These are phyloP conservation scores for Acer negundo DNA, from an alignment of 345 rosid genomes.

Conservation along the genomic window DNA sequence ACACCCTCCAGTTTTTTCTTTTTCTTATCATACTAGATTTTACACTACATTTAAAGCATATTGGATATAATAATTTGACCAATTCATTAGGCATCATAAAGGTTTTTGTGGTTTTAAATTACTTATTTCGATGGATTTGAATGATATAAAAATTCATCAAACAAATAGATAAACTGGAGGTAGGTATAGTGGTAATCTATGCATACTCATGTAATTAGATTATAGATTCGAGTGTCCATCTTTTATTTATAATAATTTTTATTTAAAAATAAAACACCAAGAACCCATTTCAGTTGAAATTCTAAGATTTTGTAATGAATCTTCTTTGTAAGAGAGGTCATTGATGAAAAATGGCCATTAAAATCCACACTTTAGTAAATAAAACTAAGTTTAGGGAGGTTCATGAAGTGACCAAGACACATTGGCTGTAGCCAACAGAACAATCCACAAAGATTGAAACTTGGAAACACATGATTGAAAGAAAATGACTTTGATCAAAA, in stretches of 20 bases:
- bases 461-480: neutral
- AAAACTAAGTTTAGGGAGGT: too few relatives aligned
- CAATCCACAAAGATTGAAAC: neutral
- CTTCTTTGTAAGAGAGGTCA: neutral
- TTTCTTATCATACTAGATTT: neutral
- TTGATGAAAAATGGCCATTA: neutral
- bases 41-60: slow-evolving; percentile 5
- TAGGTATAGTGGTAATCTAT: too few relatives aligned
- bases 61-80: slow-evolving; percentile 17
- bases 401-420: too few relatives aligned
- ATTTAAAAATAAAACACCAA: too few relatives aligned
- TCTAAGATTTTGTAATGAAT: too few relatives aligned
- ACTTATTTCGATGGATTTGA: neutral
- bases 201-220: too few relatives aligned
- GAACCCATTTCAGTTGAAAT: too few relatives aligned
- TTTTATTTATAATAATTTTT: too few relatives aligned
- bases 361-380: too few relatives aligned
- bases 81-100: slow-evolving; percentile 12
- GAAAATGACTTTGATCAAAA: slow-evolving; percentile 6
- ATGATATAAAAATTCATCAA: neutral
- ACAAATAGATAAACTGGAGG: too few relatives aligned
- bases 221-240: too few relatives aligned
- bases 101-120: neutral
- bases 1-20: slow-evolving; percentile 15
- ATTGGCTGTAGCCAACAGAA: slow-evolving; percentile 1